phyloP scores from a whole-genome alignment of 768 basidiomycete genomes.

The Tephrocybe sp. region DNA sequence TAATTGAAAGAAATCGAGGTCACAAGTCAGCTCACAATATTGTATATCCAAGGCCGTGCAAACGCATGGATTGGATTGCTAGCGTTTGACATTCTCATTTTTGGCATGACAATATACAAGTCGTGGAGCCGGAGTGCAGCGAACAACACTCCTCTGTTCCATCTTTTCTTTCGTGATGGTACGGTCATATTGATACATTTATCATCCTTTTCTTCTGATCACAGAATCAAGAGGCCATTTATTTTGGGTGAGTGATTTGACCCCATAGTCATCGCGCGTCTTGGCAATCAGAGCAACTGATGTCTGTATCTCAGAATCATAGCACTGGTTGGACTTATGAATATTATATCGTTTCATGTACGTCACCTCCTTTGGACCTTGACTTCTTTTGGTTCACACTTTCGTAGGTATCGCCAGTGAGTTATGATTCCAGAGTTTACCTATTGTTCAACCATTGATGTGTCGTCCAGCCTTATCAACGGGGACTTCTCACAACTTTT shows the following conservation, averaged over 20 bases:
- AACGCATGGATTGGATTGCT: constrained; percentile 39
- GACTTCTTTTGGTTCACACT: no score
- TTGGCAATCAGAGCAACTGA: background rate
- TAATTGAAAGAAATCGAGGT: no score
- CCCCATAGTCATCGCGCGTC: background rate
- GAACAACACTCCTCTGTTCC: constrained; percentile 23
- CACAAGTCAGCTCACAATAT: no score
- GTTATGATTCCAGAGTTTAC: background rate
- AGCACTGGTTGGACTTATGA: constrained; percentile 14
- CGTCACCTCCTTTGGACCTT: background rate
- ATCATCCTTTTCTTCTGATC: background rate
- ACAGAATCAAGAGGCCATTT: background rate
- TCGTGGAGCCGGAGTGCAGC: constrained; percentile 23
- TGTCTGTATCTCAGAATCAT: constrained; percentile 17
- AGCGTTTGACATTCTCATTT: constrained; percentile 38
- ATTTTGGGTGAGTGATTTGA: background rate
- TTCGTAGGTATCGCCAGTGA: constrained; percentile 10
- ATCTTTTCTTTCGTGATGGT: constrained; percentile 40
- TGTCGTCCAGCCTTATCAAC: constrained; percentile 11
- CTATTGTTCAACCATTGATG: background rate
- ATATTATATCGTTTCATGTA: constrained; percentile 21
- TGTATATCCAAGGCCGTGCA: constrained; percentile 34
- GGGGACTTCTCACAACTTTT: constrained; percentile 19
- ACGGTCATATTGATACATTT: constrained; percentile 8
- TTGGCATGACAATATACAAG: constrained; percentile 37